phyloP scores from a whole-genome alignment of 1,139 yeast genomes.

The Blastobotrys capitulatus region DNA sequence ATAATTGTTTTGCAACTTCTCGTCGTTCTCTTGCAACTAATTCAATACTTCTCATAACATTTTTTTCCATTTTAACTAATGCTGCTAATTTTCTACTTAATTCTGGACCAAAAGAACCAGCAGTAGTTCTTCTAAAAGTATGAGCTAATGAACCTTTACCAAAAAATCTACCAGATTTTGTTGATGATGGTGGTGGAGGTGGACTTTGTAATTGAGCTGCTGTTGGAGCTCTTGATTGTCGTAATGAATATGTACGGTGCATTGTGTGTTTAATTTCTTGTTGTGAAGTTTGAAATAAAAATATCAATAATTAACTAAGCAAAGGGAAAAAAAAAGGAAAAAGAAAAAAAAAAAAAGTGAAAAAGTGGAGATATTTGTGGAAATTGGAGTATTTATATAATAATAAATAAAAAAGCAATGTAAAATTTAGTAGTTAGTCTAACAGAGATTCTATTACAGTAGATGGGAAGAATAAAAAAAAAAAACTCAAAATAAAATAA shows the following conservation, averaged over 20 bases:
- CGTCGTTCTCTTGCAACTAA: slow-evolving; percentile 92
- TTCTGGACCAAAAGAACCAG: slow-evolving; percentile 95
- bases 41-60: slow-evolving; percentile 90
- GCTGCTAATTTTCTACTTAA: slow-evolving; percentile 84
- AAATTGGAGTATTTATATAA: too few species aligned
- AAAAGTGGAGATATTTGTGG: background rate
- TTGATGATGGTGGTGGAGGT: slow-evolving; percentile 89
- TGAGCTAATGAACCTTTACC: slow-evolving; percentile 85
- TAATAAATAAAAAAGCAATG: too few species aligned
- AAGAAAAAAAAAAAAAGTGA: too few species aligned
- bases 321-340: background rate
- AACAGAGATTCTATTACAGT: too few species aligned
- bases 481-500: background rate
- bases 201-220: slow-evolving; percentile 92
- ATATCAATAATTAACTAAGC: too few species aligned
- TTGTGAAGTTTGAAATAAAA: background rate
- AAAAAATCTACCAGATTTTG: slow-evolving; percentile 81
- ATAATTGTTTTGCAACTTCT: slow-evolving; percentile 93
- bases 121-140: slow-evolving; percentile 77
- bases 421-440: too few species aligned
- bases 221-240: slow-evolving; percentile 93
- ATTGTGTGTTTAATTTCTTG: slow-evolving; percentile 37
- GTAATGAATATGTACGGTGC: slow-evolving; percentile 98
- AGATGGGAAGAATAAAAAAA: background rate
- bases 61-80: slow-evolving; percentile 93